Conservation (phyloP, 805 yeast species). For the Danielia reshetovae region DNA sequence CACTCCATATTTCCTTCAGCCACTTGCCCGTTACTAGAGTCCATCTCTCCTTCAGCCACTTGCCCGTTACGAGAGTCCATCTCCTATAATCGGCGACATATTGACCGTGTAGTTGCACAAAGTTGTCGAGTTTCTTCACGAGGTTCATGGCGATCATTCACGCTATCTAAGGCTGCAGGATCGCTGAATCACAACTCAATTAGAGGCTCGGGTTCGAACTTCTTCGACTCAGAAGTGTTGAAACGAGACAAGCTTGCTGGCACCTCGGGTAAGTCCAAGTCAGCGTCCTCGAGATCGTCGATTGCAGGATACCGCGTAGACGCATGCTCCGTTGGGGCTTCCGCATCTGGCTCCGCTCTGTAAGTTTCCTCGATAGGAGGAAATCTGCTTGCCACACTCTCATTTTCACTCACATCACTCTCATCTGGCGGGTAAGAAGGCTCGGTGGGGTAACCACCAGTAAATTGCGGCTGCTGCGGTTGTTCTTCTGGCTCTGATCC, state of each 20-base stretch:
- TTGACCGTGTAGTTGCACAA: too few relatives aligned
- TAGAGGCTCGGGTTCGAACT: conserved; percentile 29
- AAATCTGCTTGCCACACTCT: conserved; percentile 17
- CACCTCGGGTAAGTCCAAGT: conserved; percentile 1
- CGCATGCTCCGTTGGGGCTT: conserved; percentile 9
- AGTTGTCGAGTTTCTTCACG: too few relatives aligned
- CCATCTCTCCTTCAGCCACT: too few relatives aligned
- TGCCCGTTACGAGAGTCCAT: too few relatives aligned
- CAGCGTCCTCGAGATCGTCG: conserved; percentile 10
- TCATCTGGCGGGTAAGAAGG: conserved; percentile 16
- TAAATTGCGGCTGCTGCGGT: not conserved
- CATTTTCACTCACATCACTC: conserved; percentile 12
- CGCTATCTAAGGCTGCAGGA: too few relatives aligned
- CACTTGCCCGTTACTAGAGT: too few relatives aligned
- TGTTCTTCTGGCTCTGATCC: not conserved
- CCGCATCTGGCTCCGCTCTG: not conserved
- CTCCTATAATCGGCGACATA: too few relatives aligned
- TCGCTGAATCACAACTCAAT: conserved; percentile 37
- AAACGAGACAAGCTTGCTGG: conserved; percentile 2
- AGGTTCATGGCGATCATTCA: too few relatives aligned
- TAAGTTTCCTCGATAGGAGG: conserved; percentile 9
- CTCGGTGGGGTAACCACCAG: conserved; percentile 8
- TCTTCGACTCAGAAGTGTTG: conserved; percentile 5
- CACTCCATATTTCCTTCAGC: too few relatives aligned
- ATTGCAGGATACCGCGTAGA: conserved; percentile 15